Conservation (phyloP, 73 alveolate species). For the Uronychia setigera region DNA sequence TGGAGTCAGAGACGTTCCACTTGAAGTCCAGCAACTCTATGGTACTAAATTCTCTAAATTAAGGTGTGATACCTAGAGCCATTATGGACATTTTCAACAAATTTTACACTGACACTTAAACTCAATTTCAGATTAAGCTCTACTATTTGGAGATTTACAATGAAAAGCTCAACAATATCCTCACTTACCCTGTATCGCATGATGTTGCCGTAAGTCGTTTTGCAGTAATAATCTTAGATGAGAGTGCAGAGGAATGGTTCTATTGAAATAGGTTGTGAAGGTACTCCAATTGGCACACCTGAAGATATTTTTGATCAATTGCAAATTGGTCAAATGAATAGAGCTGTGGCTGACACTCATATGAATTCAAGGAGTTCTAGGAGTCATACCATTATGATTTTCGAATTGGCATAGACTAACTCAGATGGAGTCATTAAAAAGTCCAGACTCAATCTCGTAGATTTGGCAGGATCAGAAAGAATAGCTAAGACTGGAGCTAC, state of each 20-base stretch:
- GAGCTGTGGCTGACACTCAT: conserved; percentile 84
- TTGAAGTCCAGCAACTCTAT: conserved; percentile 45
- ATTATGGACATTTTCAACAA: conserved; percentile 84
- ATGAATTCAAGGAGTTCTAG: conserved; percentile 88
- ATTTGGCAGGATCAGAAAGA: conserved; percentile 92
- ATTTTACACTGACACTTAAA: conserved; percentile 72
- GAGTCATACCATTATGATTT: conserved; percentile 85
- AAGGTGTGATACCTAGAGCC: conserved; percentile 74
- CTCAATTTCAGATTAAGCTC: conserved; percentile 46
- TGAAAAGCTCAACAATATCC: conserved; percentile 84
- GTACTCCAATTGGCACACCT: conserved; percentile 12
- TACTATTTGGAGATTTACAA: conserved; percentile 91
- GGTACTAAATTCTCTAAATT: conserved; percentile 20
- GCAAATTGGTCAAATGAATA: conserved; percentile 76
- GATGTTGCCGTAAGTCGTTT: conserved; percentile 77
- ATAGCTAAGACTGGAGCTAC: conserved; percentile 88
- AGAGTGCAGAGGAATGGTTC: conserved; percentile 79
- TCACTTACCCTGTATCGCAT: conserved; percentile 63
- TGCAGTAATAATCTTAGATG: conserved; percentile 68
- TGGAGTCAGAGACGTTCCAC: conserved; percentile 35
- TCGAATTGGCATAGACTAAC: conserved; percentile 72
- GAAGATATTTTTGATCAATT: conserved; percentile 73
- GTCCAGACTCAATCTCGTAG: conserved; percentile 88
- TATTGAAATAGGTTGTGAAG: conserved; percentile 53
- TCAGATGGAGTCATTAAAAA: conserved; percentile 67